Percentiles rank a stretch among this genome's conserved stretches.
Conservation (phyloP, 2,329 filamentous ascomycete genomes). For the Ceratocystis cacaofunesta region DNA sequence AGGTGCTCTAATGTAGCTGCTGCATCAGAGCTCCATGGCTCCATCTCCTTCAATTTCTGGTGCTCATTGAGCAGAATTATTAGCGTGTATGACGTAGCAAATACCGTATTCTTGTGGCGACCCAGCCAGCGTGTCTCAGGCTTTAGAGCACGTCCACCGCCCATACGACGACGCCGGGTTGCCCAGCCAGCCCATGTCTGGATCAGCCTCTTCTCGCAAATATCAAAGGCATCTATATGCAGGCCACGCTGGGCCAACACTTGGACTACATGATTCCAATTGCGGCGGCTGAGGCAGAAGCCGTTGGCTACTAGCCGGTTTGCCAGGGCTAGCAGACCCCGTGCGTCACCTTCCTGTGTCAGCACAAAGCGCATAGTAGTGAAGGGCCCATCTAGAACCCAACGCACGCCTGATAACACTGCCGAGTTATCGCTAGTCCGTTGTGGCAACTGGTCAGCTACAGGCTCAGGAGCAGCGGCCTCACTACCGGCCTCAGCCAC, state of each 20-base stretch:
- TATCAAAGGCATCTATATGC: constrained; percentile 51
- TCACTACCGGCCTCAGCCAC: constrained; percentile 27
- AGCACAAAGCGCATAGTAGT: constrained; percentile 35
- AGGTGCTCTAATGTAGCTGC: constrained; percentile 21
- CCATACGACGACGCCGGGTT: constrained; percentile 22
- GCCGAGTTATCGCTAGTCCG: neutral
- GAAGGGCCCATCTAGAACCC: constrained; percentile 34
- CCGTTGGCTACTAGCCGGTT: constrained; percentile 46
- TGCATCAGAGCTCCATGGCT: constrained; percentile 34
- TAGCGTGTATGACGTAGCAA: constrained; percentile 32
- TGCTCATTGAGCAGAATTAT: constrained; percentile 36
- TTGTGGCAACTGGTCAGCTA: constrained; percentile 7
- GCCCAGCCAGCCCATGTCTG: constrained; percentile 62
- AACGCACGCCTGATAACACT: constrained; percentile 31
- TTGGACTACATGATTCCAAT: constrained; percentile 69
- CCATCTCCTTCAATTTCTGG: constrained; percentile 33
- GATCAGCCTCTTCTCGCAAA: constrained; percentile 69
- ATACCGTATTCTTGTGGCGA: constrained; percentile 25
- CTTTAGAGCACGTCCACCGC: constrained; percentile 18
- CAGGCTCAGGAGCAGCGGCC: constrained; percentile 18
- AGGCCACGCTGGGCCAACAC: constrained; percentile 45
- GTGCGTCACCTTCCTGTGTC: constrained; percentile 27
- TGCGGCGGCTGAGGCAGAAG: constrained; percentile 58
- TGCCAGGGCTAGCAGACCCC: constrained; percentile 37
- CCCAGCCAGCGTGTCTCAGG: constrained; percentile 21